These are phyloP conservation scores for Cryptosporidium felis DNA, from an alignment of 169 alveolate genomes.

Conservation along the genomic window DNA sequence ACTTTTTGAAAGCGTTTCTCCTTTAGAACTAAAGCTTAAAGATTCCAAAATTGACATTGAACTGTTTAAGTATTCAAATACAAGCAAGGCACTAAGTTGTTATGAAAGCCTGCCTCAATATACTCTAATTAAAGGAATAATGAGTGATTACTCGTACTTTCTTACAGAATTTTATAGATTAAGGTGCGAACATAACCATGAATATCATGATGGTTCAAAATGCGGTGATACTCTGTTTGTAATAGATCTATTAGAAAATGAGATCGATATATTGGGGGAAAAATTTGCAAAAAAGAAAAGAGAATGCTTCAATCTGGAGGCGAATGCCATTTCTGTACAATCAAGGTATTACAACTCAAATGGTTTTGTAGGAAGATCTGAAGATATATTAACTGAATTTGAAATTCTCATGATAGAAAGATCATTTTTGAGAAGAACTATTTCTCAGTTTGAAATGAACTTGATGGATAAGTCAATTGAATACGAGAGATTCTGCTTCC, in stretches of 20 bases:
- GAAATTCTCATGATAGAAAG: slow-evolving; percentile 27
- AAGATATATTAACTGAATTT: background rate
- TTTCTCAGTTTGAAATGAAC: slow-evolving; percentile 11
- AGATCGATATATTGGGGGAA: slow-evolving; percentile 9
- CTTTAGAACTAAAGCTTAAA: background rate
- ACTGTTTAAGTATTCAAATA: background rate
- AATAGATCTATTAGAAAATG: slow-evolving; percentile 22
- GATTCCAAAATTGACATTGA: background rate
- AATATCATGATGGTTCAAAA: slow-evolving; percentile 45
- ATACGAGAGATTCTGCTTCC: slow-evolving; percentile 11
- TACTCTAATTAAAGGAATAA: slow-evolving; percentile 1
- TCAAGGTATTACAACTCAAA: background rate
- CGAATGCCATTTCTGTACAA: slow-evolving; percentile 28
- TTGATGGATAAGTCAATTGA: background rate
- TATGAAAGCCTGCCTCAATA: slow-evolving; percentile 23
- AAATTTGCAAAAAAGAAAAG: background rate
- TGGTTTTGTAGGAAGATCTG: slow-evolving; percentile 31
- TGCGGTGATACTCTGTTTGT: slow-evolving; percentile 35
- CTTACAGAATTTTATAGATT: background rate
- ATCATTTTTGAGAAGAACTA: slow-evolving; percentile 36
- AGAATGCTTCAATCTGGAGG: slow-evolving; percentile 19
- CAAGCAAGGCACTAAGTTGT: slow-evolving; percentile 52
- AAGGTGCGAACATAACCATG: slow-evolving; percentile 31
- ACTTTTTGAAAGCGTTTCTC: background rate
- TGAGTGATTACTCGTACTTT: slow-evolving; percentile 34